phyloP scores from a whole-genome alignment of 2,329 filamentous ascomycete genomes.

The Alternaria infectoria region DNA sequence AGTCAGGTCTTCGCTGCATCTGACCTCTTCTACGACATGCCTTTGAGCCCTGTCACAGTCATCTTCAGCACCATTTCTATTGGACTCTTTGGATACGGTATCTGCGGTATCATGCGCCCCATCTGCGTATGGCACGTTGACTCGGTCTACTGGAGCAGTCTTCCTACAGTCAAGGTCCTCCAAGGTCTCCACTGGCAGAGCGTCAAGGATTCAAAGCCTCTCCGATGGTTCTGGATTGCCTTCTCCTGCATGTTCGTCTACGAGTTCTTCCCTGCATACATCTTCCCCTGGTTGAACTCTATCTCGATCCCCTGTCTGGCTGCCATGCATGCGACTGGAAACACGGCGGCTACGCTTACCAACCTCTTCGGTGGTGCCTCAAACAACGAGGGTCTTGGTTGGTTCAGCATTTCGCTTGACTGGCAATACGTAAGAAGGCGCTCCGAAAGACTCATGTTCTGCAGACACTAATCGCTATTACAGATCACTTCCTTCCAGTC shows the following conservation, averaged over 20 bases:
- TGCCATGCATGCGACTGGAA: slow-evolving; percentile 18
- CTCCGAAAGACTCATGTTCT: not conserved
- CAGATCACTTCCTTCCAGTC: slow-evolving; percentile 24
- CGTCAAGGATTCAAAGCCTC: slow-evolving; percentile 19
- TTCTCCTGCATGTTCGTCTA: slow-evolving; percentile 23
- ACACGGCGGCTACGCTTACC: slow-evolving; percentile 16
- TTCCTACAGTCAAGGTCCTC: slow-evolving; percentile 22
- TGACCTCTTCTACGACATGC: slow-evolving; percentile 19
- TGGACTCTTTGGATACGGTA: slow-evolving; percentile 20
- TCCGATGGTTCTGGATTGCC: slow-evolving; percentile 24
- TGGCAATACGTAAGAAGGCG: slow-evolving; percentile 20
- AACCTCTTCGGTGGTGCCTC: slow-evolving; percentile 21
- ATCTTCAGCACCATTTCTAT: slow-evolving; percentile 24
- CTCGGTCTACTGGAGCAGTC: slow-evolving; percentile 24
- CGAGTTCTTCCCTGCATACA: slow-evolving; percentile 25
- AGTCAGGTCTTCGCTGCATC: slow-evolving; percentile 21
- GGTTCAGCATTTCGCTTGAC: slow-evolving; percentile 18
- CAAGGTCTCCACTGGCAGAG: slow-evolving; percentile 24
- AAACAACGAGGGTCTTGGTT: slow-evolving; percentile 21
- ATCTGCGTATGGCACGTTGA: slow-evolving; percentile 23
- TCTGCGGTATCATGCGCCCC: slow-evolving; percentile 21
- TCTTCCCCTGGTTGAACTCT: slow-evolving; percentile 24
- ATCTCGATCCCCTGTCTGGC: slow-evolving; percentile 23
- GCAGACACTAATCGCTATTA: not conserved
- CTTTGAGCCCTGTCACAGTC: slow-evolving; percentile 16